These are phyloP conservation scores for Aspergillus fumigatus DNA, from an alignment of 2,329 filamentous ascomycete genomes.

Conservation along the genomic window DNA sequence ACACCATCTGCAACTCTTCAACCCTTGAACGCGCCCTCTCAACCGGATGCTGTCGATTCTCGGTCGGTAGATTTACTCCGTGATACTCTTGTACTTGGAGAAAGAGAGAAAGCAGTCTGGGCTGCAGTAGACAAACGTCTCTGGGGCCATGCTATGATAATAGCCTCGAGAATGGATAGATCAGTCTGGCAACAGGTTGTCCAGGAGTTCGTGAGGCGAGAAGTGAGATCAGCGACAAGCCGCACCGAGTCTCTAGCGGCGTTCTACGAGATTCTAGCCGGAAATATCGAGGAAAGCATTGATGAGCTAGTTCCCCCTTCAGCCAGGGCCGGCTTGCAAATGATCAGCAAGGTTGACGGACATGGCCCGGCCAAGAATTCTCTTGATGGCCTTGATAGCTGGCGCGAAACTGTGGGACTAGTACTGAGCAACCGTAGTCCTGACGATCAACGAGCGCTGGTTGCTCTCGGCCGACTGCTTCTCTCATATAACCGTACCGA, in stretches of 20 bases:
- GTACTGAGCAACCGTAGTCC: conserved; percentile 82
- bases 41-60: conserved; percentile 65
- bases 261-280: conserved; percentile 88
- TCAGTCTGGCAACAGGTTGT: conserved; percentile 84
- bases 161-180: conserved; percentile 72
- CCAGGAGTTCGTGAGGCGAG: conserved; percentile 91
- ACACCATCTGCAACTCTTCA: conserved; percentile 36
- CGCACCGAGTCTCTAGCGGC: conserved; percentile 85
- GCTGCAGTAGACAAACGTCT: conserved; percentile 85
- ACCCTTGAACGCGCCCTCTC: conserved; percentile 35
- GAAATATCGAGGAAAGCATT: conserved; percentile 89
- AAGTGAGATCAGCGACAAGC: conserved; percentile 76
- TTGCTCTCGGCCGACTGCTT: conserved; percentile 75
- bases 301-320: conserved; percentile 93
- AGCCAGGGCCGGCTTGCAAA: conserved; percentile 84
- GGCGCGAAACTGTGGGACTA: conserved; percentile 83
- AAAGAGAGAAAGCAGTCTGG: conserved; percentile 91
- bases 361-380: conserved; percentile 63
- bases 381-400: conserved; percentile 82
- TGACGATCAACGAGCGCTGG: conserved; percentile 71
- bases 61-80: conserved; percentile 68
- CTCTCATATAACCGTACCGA: conserved; percentile 82
- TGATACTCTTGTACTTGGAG: conserved; percentile 68
- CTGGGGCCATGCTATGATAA: conserved; percentile 94
- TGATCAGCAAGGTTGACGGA: conserved; percentile 69